A percentile compares a stretch with the other conserved stretches of the same genome.
phyloP scores from a whole-genome alignment of 2,329 filamentous ascomycete genomes.

The Coleophoma eucalyptorum region DNA sequence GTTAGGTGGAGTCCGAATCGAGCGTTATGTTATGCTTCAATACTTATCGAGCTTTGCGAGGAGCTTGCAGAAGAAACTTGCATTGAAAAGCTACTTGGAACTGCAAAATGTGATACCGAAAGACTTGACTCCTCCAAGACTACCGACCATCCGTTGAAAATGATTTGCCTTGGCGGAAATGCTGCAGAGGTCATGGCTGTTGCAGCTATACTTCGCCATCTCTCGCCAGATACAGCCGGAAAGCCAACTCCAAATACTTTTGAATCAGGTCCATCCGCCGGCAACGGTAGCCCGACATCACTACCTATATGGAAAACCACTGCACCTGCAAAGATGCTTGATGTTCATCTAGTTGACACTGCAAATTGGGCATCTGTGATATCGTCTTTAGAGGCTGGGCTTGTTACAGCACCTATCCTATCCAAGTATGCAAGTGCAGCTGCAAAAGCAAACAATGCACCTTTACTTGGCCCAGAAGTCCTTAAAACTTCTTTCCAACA shows the following conservation, averaged over 20 bases:
- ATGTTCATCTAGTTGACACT: slow-evolving; percentile 69
- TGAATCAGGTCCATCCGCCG: not conserved
- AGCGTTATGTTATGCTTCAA: slow-evolving; percentile 69
- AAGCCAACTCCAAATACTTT: not conserved
- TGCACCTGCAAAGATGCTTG: slow-evolving; percentile 8
- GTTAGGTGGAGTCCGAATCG: slow-evolving; percentile 84
- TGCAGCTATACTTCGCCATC: slow-evolving; percentile 41
- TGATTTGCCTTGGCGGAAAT: slow-evolving; percentile 31
- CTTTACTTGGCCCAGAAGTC: slow-evolving; percentile 35
- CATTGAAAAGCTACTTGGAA: not conserved
- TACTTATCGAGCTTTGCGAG: slow-evolving; percentile 33
- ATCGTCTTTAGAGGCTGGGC: slow-evolving; percentile 46
- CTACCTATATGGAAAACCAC: not conserved
- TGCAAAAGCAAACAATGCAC: slow-evolving; percentile 34
- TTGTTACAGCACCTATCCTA: slow-evolving; percentile 46
- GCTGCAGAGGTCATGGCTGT: slow-evolving; percentile 59
- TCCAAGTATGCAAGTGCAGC: slow-evolving; percentile 47
- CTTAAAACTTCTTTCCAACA: slow-evolving; percentile 39
- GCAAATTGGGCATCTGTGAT: slow-evolving; percentile 70
- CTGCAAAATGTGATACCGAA: not conserved
- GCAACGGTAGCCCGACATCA: not conserved
- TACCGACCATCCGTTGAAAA: not conserved
- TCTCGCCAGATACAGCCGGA: slow-evolving; percentile 16
- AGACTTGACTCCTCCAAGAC: not conserved
- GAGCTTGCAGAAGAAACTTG: not conserved